Percentiles rank a stretch among this genome's conserved stretches.
Evolutionary conservation across 768 basidiomycete genomes (phyloP).

Genomic region (Mycena olivaceomarginata): DNA sequence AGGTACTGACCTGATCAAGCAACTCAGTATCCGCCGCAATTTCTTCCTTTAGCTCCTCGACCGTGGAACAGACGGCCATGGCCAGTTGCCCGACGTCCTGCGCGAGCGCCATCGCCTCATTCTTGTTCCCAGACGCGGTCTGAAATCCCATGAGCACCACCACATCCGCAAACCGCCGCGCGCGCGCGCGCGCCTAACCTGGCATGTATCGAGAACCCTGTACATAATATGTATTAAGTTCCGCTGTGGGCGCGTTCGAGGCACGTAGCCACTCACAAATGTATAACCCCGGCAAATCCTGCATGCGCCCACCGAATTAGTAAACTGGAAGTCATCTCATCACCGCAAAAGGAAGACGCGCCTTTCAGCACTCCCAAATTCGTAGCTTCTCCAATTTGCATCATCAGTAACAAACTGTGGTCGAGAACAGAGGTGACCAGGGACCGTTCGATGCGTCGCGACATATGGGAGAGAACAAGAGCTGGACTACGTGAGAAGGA

Average conservation of each 20-base stretch:
- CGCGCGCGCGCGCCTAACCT: slow-evolving; percentile 26
- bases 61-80: slow-evolving; percentile 27
- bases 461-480: slow-evolving; percentile 20
- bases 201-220: slow-evolving; percentile 42
- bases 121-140: slow-evolving; percentile 42
- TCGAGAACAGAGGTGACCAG: slow-evolving; percentile 31
- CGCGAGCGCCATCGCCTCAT: slow-evolving; percentile 41
- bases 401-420: slow-evolving; percentile 32
- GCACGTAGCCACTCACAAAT: slow-evolving; percentile 18
- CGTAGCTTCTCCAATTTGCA: slow-evolving; percentile 34
- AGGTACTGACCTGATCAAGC: slow-evolving; percentile 26
- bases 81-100: slow-evolving; percentile 40
- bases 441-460: slow-evolving; percentile 32
- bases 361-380: slow-evolving; percentile 41
- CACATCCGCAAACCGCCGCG: neutral
- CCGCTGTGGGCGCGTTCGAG: slow-evolving; percentile 13
- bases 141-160: neutral
- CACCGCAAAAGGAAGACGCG: neutral
- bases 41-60: slow-evolving; percentile 40
- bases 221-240: neutral
- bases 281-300: slow-evolving; percentile 41
- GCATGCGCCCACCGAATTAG: neutral
- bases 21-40: slow-evolving; percentile 36
- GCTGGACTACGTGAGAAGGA: neutral
- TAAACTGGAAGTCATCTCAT: neutral